These are phyloP conservation scores for Penicillium decumbens DNA, from an alignment of 2,329 filamentous ascomycete genomes.

Conservation along the genomic window DNA sequence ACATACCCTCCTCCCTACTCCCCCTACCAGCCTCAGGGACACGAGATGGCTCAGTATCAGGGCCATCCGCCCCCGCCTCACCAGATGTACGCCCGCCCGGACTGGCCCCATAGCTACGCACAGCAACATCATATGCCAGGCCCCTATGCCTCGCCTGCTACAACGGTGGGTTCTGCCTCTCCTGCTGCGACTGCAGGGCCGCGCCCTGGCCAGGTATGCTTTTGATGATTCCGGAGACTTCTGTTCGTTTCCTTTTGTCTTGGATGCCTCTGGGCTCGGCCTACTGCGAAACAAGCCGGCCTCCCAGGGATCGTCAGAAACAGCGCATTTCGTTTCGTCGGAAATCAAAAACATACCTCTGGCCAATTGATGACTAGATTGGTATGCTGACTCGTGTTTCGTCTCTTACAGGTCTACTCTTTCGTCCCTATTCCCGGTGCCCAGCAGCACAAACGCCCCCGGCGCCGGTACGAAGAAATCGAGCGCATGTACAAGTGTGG, in stretches of 20 bases:
- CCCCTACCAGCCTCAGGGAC: slow-evolving; percentile 74
- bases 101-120: slow-evolving; percentile 45
- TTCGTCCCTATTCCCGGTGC: slow-evolving; percentile 96
- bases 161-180: slow-evolving; percentile 56
- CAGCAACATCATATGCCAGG: slow-evolving; percentile 48
- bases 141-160: slow-evolving; percentile 50
- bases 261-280: slow-evolving; percentile 24
- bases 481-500: slow-evolving; percentile 99
- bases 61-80: slow-evolving; percentile 46
- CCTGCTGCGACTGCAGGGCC: slow-evolving; percentile 58
- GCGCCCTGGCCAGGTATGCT: slow-evolving; percentile 59
- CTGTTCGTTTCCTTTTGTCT: slow-evolving; percentile 27
- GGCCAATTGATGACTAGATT: neutral
- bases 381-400: slow-evolving; percentile 7
- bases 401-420: slow-evolving; percentile 71
- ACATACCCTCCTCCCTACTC: slow-evolving; percentile 85
- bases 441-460: slow-evolving; percentile 92
- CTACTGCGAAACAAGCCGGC: neutral
- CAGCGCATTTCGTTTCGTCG: slow-evolving; percentile 21
- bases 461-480: slow-evolving; percentile 93
- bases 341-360: neutral
- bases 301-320: slow-evolving; percentile 21
- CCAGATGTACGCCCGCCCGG: slow-evolving; percentile 47
- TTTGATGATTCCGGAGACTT: slow-evolving; percentile 35
- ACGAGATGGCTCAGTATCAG: slow-evolving; percentile 75